Conservation (phyloP, 1,284 basidiomycete species). For the Ganoderma meredithae region DNA sequence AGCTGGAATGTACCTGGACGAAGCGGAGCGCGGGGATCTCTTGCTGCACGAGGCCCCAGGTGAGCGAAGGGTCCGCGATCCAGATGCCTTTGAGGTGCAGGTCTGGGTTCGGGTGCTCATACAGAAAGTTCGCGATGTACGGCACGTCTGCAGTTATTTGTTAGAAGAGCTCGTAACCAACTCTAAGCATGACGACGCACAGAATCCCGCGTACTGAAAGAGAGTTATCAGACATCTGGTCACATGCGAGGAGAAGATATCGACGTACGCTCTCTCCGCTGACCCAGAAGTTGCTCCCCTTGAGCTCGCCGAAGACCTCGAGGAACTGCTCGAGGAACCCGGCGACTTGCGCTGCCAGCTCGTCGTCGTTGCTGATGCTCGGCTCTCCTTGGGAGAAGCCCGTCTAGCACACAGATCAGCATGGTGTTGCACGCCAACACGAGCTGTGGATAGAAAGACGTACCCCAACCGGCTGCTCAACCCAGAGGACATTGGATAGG, state of each 20-base stretch:
- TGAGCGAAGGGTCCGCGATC: slow-evolving; percentile 49
- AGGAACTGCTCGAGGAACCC: slow-evolving; percentile 50
- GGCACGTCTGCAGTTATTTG: too few species aligned
- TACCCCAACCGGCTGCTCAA: slow-evolving; percentile 61
- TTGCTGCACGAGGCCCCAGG: slow-evolving; percentile 46
- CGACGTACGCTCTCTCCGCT: slow-evolving; percentile 47
- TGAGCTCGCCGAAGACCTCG: slow-evolving; percentile 47
- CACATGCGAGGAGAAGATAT: slow-evolving; percentile 12
- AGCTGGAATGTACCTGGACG: slow-evolving; percentile 38
- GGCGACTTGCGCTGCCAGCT: slow-evolving; percentile 47
- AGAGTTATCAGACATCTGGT: not conserved
- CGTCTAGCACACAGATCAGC: slow-evolving; percentile 34
- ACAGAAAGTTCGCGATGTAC: slow-evolving; percentile 51
- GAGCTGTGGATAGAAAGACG: slow-evolving; percentile 26
- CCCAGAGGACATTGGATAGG: slow-evolving; percentile 53
- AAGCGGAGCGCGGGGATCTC: slow-evolving; percentile 49
- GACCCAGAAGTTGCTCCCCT: slow-evolving; percentile 47
- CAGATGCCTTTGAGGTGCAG: slow-evolving; percentile 48
- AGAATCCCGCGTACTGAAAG: slow-evolving; percentile 47
- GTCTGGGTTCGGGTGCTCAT: slow-evolving; percentile 46
- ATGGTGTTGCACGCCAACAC: not conserved
- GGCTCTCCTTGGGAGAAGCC: slow-evolving; percentile 46
- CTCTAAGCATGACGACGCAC: too few species aligned
- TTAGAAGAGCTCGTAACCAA: too few species aligned
- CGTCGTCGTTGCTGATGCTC: slow-evolving; percentile 46